phyloP scores from a whole-genome alignment of 1,284 basidiomycete species.

The Rhodotorula sp. region DNA sequence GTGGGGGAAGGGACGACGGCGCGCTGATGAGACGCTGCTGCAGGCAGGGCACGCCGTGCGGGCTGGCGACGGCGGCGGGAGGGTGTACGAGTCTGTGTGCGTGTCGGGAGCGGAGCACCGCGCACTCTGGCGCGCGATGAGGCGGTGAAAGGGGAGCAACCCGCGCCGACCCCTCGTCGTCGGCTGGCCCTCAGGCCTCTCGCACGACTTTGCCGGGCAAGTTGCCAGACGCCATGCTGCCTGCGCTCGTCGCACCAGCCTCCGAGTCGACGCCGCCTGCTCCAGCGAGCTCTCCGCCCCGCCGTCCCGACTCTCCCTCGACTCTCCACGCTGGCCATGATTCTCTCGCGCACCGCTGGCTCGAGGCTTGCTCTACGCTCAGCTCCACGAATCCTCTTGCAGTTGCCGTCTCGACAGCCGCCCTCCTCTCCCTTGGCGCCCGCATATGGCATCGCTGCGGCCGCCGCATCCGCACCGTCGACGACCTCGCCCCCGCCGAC shows the following conservation, averaged over 20 bases:
- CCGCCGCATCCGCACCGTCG: slow-evolving; percentile 25
- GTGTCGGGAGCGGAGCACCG: no score
- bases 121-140: no score
- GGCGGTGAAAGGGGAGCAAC: no score
- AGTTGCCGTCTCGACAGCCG: neutral
- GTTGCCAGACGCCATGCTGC: no score
- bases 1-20: neutral
- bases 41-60: neutral
- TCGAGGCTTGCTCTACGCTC: neutral
- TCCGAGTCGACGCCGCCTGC: no score
- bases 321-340: no score
- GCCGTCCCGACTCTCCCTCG: neutral
- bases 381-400: slow-evolving; percentile 13
- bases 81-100: no score
- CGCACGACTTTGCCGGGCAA: no score
- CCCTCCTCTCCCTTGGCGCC: neutral
- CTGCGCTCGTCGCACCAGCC: no score
- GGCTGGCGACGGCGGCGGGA: neutral
- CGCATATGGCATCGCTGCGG: slow-evolving; percentile 7
- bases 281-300: no score
- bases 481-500: slow-evolving; percentile 14
- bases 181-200: no score
- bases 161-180: no score
- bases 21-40: neutral
- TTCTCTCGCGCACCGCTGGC: neutral